Evolutionary conservation across 441 rosid genomes (phyloP).

Genomic region (Raphanus hybrid): DNA sequence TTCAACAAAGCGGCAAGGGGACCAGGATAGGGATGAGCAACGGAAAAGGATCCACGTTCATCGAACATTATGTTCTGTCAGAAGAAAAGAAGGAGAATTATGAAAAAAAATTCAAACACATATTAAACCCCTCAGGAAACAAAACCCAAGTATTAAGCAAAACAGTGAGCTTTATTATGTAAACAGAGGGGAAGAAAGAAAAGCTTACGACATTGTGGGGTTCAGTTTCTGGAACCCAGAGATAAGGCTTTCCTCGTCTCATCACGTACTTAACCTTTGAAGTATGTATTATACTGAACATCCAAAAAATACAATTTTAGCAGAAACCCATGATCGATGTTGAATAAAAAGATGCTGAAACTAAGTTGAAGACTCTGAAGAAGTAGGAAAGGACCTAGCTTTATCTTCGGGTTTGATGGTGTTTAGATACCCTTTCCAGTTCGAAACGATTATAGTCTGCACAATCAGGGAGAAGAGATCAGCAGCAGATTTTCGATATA

Average conservation of each 20-base stretch:
- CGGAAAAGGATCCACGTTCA: conserved; percentile 82
- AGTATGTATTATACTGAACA: conserved; percentile 66
- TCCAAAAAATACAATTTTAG: background rate
- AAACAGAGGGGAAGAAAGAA: no score
- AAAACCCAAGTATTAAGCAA: no score
- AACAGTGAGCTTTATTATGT: no score
- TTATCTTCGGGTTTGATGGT: conserved; percentile 86
- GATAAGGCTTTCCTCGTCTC: conserved; percentile 75
- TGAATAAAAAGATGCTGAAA: background rate
- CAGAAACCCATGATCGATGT: background rate
- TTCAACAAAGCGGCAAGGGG: conserved; percentile 65
- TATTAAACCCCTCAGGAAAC: background rate
- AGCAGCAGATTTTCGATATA: background rate
- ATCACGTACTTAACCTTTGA: conserved; percentile 85
- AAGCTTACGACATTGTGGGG: conserved; percentile 79
- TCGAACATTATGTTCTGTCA: conserved; percentile 82
- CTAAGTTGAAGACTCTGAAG: background rate
- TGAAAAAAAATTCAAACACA: conserved; percentile 10
- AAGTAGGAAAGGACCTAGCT: conserved; percentile 60
- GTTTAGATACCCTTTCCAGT: conserved; percentile 79
- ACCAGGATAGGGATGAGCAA: conserved; percentile 77
- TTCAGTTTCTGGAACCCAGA: conserved; percentile 86
- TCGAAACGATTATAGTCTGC: conserved; percentile 82
- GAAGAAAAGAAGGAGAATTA: background rate
- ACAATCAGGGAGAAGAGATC: background rate